These are phyloP conservation scores for Blepharisma japonicum DNA, from an alignment of 73 alveolate species.

Conservation along the genomic window DNA sequence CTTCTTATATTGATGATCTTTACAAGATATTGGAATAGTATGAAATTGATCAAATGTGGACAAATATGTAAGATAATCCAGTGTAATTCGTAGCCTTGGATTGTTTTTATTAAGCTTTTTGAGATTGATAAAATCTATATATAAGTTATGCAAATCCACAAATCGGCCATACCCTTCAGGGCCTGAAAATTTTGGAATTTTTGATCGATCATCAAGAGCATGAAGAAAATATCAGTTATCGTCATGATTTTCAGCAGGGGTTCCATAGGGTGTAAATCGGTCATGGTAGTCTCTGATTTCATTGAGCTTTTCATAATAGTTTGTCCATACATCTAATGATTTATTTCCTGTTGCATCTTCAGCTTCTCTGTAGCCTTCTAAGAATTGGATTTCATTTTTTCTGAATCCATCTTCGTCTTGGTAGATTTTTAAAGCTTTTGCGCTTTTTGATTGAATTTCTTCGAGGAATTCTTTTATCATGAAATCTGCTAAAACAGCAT, in stretches of 20 bases:
- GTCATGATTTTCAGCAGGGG: slow-evolving; percentile 43
- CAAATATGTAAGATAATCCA: slow-evolving; percentile 74
- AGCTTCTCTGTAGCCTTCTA: slow-evolving; percentile 47
- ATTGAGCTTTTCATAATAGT: slow-evolving; percentile 85
- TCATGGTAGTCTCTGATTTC: slow-evolving; percentile 80
- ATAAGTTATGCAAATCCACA: slow-evolving; percentile 60
- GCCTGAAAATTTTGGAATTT: slow-evolving; percentile 53
- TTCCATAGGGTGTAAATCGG: slow-evolving; percentile 51
- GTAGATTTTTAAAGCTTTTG: slow-evolving; percentile 72
- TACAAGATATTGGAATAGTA: slow-evolving; percentile 60
- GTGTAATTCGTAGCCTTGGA: slow-evolving; percentile 39
- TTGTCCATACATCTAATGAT: slow-evolving; percentile 88
- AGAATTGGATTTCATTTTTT: slow-evolving; percentile 81
- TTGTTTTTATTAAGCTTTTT: slow-evolving; percentile 55
- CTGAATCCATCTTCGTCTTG: slow-evolving; percentile 77
- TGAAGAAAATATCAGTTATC: slow-evolving; percentile 53
- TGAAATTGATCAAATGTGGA: slow-evolving; percentile 73
- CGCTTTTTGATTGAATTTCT: slow-evolving; percentile 72
- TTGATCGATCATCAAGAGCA: slow-evolving; percentile 35
- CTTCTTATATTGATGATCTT: slow-evolving; percentile 45
- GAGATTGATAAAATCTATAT: slow-evolving; percentile 50
- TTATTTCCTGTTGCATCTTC: slow-evolving; percentile 57
- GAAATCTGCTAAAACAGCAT: slow-evolving; percentile 82
- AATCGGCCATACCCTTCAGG: slow-evolving; percentile 78
- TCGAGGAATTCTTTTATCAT: slow-evolving; percentile 74